Evolutionary conservation across 768 basidiomycete genomes (phyloP), one percentile per base, ranked within the genome.

Genomic region (Fomitopsis pulvina): DNA sequence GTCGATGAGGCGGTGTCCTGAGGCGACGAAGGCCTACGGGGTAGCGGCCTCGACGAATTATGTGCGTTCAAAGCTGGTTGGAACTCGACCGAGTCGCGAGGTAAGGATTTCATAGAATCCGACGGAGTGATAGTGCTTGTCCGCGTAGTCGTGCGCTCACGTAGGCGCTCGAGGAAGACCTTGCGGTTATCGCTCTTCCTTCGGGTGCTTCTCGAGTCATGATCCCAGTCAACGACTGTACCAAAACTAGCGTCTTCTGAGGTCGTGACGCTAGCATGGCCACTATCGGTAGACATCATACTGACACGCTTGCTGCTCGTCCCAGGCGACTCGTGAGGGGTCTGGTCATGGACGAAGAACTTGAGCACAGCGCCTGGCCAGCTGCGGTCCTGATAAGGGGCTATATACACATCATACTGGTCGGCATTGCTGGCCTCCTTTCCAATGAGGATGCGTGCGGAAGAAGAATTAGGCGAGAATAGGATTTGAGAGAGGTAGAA

Each of bases 401-500:
- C 64, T 25, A 80, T 72, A 56, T 70, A 72, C 26, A 60, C 67
- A 44, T 70, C 61, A 57, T 86, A 91, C 50, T 88, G 82, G 20
- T 77, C 73, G 1, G 71, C 70, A 43, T 69, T 71, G 60, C 74
- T 79, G 12, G 81, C 79, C 60, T 85, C 80, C 48, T 67, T 75
- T 45, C 73, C 78, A 50, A 90, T 72, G 27, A 88, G 67, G 41
- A 88, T 78, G 30, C 81, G 79, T 39, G 71, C 68, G 14, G 68
- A 68, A n/a, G 75, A 71, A 52, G 81, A 73, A 4, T 58, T 57
- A 25, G 81, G 81, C 38, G 81, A 82, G 65, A 90, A 87, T 18
- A 87, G 66, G 43, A 91, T 74, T 51, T 76, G 80, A 43, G 81
- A 80, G 48, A 88, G 68, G 70, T 76, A 79, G 67, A 77, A 84